These are phyloP conservation scores for Friedmanniomyces simplex DNA, from an alignment of 495 filamentous ascomycete genomes.

Conservation along the genomic window DNA sequence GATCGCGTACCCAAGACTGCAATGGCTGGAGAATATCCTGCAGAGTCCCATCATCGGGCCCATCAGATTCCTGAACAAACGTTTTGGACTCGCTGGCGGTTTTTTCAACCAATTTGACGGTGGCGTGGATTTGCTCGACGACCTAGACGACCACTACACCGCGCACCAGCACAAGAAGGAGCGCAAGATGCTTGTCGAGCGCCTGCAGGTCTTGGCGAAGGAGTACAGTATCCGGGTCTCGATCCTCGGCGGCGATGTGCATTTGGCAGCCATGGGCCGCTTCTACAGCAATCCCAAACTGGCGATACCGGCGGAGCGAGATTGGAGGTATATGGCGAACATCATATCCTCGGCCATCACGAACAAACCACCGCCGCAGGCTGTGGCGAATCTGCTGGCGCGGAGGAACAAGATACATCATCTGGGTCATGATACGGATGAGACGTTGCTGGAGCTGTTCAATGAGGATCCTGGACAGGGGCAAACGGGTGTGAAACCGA, in stretches of 20 bases:
- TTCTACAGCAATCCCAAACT: slow-evolving; percentile 63
- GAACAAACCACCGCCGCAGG: slow-evolving; percentile 82
- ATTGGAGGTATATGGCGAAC: slow-evolving; percentile 66
- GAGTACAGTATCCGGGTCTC: slow-evolving; percentile 67
- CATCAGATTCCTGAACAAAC: slow-evolving; percentile 79
- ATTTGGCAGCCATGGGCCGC: slow-evolving; percentile 62
- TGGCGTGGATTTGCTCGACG: slow-evolving; percentile 78
- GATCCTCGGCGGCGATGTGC: slow-evolving; percentile 74
- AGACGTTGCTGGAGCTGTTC: slow-evolving; percentile 80
- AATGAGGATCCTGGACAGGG: slow-evolving; percentile 66
- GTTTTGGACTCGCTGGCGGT: slow-evolving; percentile 73
- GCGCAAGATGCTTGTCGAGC: slow-evolving; percentile 59
- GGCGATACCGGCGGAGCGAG: slow-evolving; percentile 47
- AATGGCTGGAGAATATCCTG: slow-evolving; percentile 87
- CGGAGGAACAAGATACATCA: slow-evolving; percentile 86
- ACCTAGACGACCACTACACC: slow-evolving; percentile 86
- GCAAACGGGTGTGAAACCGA: slow-evolving; percentile 33
- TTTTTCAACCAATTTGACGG: slow-evolving; percentile 94
- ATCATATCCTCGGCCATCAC: slow-evolving; percentile 72
- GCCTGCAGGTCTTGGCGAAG: slow-evolving; percentile 62
- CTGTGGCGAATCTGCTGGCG: slow-evolving; percentile 81
- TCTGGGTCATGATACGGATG: slow-evolving; percentile 71
- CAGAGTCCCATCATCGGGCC: slow-evolving; percentile 72
- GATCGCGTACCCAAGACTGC: slow-evolving; percentile 87
- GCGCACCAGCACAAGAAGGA: slow-evolving; percentile 85